Conservation (phyloP, 1,284 basidiomycete genomes). For the Pseudozyma hubeiensis region DNA sequence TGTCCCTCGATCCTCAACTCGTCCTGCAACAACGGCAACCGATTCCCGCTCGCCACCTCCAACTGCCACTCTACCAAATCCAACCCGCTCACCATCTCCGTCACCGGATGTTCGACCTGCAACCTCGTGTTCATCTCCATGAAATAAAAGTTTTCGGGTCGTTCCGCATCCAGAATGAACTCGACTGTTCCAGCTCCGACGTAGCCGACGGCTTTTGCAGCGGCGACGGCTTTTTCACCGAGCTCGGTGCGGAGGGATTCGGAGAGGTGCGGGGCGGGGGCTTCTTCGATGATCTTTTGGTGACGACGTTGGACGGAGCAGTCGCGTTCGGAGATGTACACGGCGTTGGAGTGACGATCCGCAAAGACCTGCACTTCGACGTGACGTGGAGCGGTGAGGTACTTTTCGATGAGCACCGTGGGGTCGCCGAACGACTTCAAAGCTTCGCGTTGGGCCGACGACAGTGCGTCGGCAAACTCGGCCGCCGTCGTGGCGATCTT, state of each 20-base stretch:
- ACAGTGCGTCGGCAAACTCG: conserved; percentile 81
- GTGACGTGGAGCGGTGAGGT: conserved; percentile 62
- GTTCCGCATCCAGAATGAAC: conserved; percentile 48
- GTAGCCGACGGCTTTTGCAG: conserved; percentile 88
- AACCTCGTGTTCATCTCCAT: conserved; percentile 81
- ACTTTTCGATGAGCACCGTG: conserved; percentile 64
- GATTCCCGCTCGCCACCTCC: conserved; percentile 83
- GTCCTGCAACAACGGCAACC: conserved; percentile 80
- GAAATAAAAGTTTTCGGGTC: conserved; percentile 55
- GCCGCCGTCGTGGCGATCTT: conserved; percentile 71
- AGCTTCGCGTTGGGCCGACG: conserved; percentile 83
- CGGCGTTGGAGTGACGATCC: conserved; percentile 75
- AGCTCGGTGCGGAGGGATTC: conserved; percentile 81
- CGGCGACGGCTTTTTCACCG: conserved; percentile 87
- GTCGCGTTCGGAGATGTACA: conserved; percentile 91
- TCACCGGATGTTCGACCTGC: conserved; percentile 85
- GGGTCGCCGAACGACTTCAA: conserved; percentile 72
- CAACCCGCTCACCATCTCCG: conserved; percentile 91
- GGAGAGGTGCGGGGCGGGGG: conserved; percentile 87
- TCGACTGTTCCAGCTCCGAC: conserved; percentile 93
- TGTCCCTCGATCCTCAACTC: conserved; percentile 87
- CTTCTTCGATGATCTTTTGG: conserved; percentile 95
- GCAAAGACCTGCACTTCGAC: conserved; percentile 79
- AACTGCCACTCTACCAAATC: conserved; percentile 96
- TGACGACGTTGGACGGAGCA: conserved; percentile 93